Percentiles rank a stretch among this genome's conserved stretches.
phyloP scores from a whole-genome alignment of 768 basidiomycete species.

The Roridomyces roridus region DNA sequence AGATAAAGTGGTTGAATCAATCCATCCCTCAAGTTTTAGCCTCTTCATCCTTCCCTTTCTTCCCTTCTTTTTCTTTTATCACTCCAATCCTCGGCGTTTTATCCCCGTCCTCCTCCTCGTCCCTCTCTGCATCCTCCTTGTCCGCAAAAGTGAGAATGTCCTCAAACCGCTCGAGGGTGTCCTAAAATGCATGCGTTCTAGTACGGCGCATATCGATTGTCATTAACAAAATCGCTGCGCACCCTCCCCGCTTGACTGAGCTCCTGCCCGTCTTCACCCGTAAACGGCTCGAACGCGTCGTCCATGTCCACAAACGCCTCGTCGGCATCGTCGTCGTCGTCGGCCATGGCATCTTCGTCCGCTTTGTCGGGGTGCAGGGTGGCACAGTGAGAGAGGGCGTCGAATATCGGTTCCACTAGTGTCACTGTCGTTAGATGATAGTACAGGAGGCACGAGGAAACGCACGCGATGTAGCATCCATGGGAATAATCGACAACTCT shows the following conservation, averaged over 20 bases:
- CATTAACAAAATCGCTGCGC: constrained; percentile 84
- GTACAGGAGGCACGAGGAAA: constrained; percentile 19
- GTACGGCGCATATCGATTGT: constrained; percentile 83
- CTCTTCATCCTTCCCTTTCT: too few relatives aligned
- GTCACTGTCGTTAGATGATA: not conserved
- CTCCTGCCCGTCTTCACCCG: constrained; percentile 68
- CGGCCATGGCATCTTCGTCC: constrained; percentile 54
- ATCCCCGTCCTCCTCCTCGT: too few relatives aligned
- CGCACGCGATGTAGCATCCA: constrained; percentile 63
- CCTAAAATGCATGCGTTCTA: constrained; percentile 66
- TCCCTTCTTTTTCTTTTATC: too few relatives aligned
- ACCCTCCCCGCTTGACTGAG: constrained; percentile 89
- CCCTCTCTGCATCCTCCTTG: too few relatives aligned
- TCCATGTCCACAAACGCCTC: constrained; percentile 17
- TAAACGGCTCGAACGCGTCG: constrained; percentile 52
- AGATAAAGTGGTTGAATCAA: too few relatives aligned
- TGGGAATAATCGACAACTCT: constrained; percentile 81
- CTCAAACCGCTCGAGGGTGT: constrained; percentile 80
- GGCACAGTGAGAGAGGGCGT: constrained; percentile 83
- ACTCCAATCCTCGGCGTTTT: too few relatives aligned
- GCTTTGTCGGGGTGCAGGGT: constrained; percentile 79
- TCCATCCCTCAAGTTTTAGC: too few relatives aligned
- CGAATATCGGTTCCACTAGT: constrained; percentile 89
- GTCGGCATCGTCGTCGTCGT: constrained; percentile 22
- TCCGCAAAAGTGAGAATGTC: constrained; percentile 63